Evolutionary conservation across 1,284 basidiomycete species (phyloP).

Genomic region (Schizophyllum commune): DNA sequence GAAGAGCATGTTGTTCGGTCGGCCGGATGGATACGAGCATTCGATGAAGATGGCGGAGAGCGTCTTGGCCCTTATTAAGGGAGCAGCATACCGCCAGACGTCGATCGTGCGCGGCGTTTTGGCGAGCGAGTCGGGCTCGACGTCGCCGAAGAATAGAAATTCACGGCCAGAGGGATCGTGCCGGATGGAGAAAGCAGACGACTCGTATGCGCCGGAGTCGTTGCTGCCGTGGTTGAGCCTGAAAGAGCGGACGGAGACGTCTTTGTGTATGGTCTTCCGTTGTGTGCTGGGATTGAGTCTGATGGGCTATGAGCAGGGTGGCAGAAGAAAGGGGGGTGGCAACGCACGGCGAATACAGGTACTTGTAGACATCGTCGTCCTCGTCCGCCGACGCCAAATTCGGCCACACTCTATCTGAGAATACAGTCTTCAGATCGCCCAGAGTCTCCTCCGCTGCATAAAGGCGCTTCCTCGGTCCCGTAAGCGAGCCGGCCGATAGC

Average conservation of each 20-base stretch:
- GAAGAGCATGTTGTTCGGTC: slow-evolving; percentile 53
- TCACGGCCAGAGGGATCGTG: slow-evolving; percentile 50
- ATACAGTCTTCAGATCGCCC: slow-evolving; percentile 63
- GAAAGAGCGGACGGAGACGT: slow-evolving; percentile 59
- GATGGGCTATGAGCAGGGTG: slow-evolving; percentile 5
- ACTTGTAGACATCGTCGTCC: slow-evolving; percentile 42
- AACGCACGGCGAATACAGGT: slow-evolving; percentile 48
- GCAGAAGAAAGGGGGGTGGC: slow-evolving; percentile 3
- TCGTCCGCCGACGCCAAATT: slow-evolving; percentile 71
- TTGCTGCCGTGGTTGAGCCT: slow-evolving; percentile 66
- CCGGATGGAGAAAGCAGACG: slow-evolving; percentile 70
- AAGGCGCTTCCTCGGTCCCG: slow-evolving; percentile 57
- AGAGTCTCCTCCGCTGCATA: slow-evolving; percentile 56
- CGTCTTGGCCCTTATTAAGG: slow-evolving; percentile 47
- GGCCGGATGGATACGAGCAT: slow-evolving; percentile 70
- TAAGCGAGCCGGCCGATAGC: slow-evolving; percentile 64
- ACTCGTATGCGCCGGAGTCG: slow-evolving; percentile 46
- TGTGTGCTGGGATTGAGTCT: slow-evolving; percentile 35
- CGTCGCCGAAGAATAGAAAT: slow-evolving; percentile 81
- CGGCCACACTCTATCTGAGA: slow-evolving; percentile 76
- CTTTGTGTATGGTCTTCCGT: slow-evolving; percentile 44
- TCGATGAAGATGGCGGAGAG: slow-evolving; percentile 75
- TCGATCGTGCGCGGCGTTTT: slow-evolving; percentile 44
- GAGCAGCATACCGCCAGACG: slow-evolving; percentile 69
- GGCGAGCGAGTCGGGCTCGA: slow-evolving; percentile 69